Evolutionary conservation across 2,329 filamentous ascomycete genomes (phyloP), one percentile per base, ranked within the genome.

Genomic region (Pseudocercospora musae): DNA sequence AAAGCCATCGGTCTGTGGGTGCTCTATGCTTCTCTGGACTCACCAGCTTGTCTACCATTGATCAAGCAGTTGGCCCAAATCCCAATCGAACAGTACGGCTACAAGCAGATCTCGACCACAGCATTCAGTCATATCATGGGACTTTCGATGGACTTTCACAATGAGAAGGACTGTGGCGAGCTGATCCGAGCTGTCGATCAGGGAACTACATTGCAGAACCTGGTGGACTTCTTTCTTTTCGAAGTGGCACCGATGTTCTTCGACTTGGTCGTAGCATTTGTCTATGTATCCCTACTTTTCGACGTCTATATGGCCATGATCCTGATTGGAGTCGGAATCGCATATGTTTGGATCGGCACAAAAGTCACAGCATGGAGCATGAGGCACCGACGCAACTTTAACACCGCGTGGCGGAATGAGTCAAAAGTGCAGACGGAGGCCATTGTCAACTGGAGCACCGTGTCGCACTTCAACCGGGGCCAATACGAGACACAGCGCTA

Each of bases 111-210:
- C 52, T 84, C 81, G 10, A 83, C 83, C 1, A 81, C 85, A 1
- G 84, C 87, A 0, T 91, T 89, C 71, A 80, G 82, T 60, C 87
- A 91, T 62, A 81, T 91, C 33, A 86, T 91, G 81, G 80, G 78
- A n/a, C 78, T 90, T 0, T 88, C 86, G 0, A 88, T 88, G 77
- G 87, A 90, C 64, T 91, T 90, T 59, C 88, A 91, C 70, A 85
- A 85, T 18, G 82, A 82, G 55, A 88, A 88, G 66, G 82, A 84
- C 58, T 87, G 85, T 1, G 87, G 85, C 1, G 85, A 89, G 64
- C 78, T 91, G 0, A 84, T 87, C 72, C 84, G 85, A 65, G 83
- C 86, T 2, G 82, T 90, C n/a, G 80, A 83, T 56, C 87, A 89
- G 67, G 89, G 86, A 0, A 78, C 82, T 44, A 81, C 85, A 1